These are phyloP conservation scores for Tuber brumale DNA, from an alignment of 495 filamentous ascomycete species.

Conservation along the genomic window DNA sequence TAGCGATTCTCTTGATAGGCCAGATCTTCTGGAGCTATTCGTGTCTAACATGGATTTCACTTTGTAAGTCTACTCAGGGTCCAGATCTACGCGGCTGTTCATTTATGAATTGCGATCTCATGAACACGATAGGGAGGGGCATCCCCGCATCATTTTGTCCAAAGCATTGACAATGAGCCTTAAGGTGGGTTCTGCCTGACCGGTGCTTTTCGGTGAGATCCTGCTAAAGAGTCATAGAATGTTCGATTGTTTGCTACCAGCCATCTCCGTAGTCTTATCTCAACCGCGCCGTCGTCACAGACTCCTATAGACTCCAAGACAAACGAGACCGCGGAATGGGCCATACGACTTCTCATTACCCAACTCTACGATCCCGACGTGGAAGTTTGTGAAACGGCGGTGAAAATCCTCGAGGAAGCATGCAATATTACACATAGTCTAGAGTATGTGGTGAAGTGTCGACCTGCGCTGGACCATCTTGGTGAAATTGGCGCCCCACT, in stretches of 20 bases:
- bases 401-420: constrained; percentile 94
- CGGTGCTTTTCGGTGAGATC: not conserved
- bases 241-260: constrained; percentile 40
- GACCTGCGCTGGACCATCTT: constrained; percentile 90
- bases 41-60: constrained; percentile 87
- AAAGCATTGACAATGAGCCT: constrained; percentile 87
- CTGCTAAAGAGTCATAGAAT: constrained; percentile 25
- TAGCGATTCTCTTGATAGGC: constrained; percentile 78
- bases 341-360: constrained; percentile 89
- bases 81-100: not conserved
- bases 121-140: constrained; percentile 53
- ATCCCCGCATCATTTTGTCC: constrained; percentile 83
- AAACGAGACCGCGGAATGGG: constrained; percentile 69
- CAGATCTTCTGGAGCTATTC: constrained; percentile 80
- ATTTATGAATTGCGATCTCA: constrained; percentile 20
- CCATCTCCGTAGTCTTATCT: constrained; percentile 40
- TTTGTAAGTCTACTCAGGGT: constrained; percentile 44
- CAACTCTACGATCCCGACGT: constrained; percentile 96
- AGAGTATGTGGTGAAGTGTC: constrained; percentile 92
- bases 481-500: constrained; percentile 95
- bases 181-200: constrained; percentile 49
- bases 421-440: constrained; percentile 84
- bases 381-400: constrained; percentile 87
- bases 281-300: constrained; percentile 25
- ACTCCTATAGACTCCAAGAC: constrained; percentile 20